Percentiles rank a stretch among this genome's conserved stretches.
phyloP scores from a whole-genome alignment of 2,329 filamentous ascomycete species.

The Beauveria rudraprayagi region DNA sequence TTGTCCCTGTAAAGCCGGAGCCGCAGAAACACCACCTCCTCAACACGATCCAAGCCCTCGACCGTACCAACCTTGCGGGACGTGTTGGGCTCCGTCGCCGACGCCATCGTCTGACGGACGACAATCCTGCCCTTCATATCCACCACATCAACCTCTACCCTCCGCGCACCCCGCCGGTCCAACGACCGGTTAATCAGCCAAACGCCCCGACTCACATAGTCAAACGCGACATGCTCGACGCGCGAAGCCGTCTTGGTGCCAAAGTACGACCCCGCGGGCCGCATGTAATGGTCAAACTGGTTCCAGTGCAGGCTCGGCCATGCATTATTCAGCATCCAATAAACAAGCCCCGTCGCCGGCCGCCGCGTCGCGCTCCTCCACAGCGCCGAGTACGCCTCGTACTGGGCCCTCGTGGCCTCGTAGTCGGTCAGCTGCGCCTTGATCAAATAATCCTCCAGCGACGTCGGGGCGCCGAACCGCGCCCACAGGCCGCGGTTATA shows the following conservation, averaged over 20 bases:
- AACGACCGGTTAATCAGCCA: slow-evolving; percentile 49
- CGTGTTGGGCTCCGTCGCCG: slow-evolving; percentile 35
- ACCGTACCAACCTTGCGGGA: slow-evolving; percentile 24
- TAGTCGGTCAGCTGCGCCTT: slow-evolving; percentile 58
- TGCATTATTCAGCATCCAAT: slow-evolving; percentile 61
- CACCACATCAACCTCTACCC: slow-evolving; percentile 41
- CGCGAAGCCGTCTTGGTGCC: slow-evolving; percentile 46
- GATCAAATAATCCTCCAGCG: slow-evolving; percentile 48
- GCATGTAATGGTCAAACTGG: slow-evolving; percentile 55
- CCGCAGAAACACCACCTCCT: slow-evolving; percentile 41
- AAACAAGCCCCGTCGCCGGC: slow-evolving; percentile 52
- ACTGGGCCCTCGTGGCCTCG: slow-evolving; percentile 52
- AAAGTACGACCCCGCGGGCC: slow-evolving; percentile 49
- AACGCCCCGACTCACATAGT: slow-evolving; percentile 38
- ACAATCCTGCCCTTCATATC: slow-evolving; percentile 37
- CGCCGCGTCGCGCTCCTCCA: slow-evolving; percentile 45
- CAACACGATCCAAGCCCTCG: slow-evolving; percentile 21
- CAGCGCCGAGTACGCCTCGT: slow-evolving; percentile 45
- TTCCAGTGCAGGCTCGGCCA: slow-evolving; percentile 61
- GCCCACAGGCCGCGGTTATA: slow-evolving; percentile 47
- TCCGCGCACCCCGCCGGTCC: slow-evolving; percentile 29
- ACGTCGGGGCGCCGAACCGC: slow-evolving; percentile 43
- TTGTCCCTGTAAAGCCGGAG: slow-evolving; percentile 33
- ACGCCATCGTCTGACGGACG: slow-evolving; percentile 21
- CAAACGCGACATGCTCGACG: slow-evolving; percentile 46